Conservation (phyloP, 768 basidiomycete species). For the Mycena latifolia region DNA sequence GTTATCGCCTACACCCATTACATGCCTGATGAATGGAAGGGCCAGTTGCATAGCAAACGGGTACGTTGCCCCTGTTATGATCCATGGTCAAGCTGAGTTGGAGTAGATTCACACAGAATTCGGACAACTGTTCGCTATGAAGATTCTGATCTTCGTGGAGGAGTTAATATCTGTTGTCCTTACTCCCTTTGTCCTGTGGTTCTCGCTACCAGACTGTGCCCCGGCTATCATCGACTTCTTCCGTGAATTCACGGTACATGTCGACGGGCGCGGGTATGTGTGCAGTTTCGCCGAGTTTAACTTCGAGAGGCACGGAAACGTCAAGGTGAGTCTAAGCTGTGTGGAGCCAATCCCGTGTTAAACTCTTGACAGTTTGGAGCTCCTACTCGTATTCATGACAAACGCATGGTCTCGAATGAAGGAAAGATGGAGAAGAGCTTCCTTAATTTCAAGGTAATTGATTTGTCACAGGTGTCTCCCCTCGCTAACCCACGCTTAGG, state of each 20-base stretch:
- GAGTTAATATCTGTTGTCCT: conserved; percentile 93
- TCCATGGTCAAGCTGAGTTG: conserved; percentile 12
- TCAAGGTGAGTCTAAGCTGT: conserved; percentile 69
- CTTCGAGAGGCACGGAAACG: conserved; percentile 93
- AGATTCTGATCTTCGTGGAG: conserved; percentile 86
- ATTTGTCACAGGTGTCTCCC: background rate
- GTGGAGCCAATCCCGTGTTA: background rate
- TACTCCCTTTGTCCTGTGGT: conserved; percentile 95
- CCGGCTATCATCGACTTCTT: conserved; percentile 97
- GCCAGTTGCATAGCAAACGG: conserved; percentile 88
- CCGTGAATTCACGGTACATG: conserved; percentile 96
- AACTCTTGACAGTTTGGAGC: conserved; percentile 79
- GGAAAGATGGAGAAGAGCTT: conserved; percentile 99
- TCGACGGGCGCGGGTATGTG: conserved; percentile 96
- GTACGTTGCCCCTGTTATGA: conserved; percentile 51
- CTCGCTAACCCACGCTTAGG: conserved; percentile 53
- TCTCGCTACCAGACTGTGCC: conserved; percentile 90
- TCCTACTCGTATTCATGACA: conserved; percentile 74
- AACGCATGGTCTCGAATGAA: conserved; percentile 86
- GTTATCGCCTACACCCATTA: conserved; percentile 96
- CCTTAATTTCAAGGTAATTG: conserved; percentile 85
- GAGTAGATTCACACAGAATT: conserved; percentile 90
- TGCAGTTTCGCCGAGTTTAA: conserved; percentile 99
- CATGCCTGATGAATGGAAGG: conserved; percentile 95
- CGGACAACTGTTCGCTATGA: conserved; percentile 94